Percentiles rank a stretch among this genome's conserved stretches.
These are phyloP conservation scores for Scheffersomyces insectosa DNA, from an alignment of 1,139 yeast genomes.

Conservation along the genomic window DNA sequence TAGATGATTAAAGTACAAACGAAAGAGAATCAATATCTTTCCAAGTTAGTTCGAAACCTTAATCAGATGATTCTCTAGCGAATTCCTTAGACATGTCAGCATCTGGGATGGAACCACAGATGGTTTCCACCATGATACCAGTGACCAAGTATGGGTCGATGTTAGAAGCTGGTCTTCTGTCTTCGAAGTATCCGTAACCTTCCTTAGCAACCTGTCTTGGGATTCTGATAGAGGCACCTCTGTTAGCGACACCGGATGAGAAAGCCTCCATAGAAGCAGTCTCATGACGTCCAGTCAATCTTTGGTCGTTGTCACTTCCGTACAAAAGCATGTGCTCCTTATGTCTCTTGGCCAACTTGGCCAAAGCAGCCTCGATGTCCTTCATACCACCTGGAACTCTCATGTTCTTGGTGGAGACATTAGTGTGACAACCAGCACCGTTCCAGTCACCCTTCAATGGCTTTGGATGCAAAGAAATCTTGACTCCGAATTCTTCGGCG, in stretches of 20 bases:
- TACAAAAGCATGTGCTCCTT: slow-evolving; percentile 92
- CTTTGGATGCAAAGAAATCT: slow-evolving; percentile 98
- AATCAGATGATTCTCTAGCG: slow-evolving; percentile 64
- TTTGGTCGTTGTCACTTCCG: slow-evolving; percentile 91
- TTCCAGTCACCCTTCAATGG: slow-evolving; percentile 99
- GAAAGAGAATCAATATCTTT: neutral
- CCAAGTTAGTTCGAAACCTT: slow-evolving; percentile 4
- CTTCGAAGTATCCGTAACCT: slow-evolving; percentile 98
- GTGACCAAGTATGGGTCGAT: slow-evolving; percentile 98
- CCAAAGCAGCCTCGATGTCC: slow-evolving; percentile 87
- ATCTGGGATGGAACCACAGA: slow-evolving; percentile 92
- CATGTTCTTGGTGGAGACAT: slow-evolving; percentile 90
- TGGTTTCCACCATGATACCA: slow-evolving; percentile 96
- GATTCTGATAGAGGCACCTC: slow-evolving; percentile 98
- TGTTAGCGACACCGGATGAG: slow-evolving; percentile 98
- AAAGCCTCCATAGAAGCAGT: slow-evolving; percentile 91
- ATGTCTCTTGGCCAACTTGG: slow-evolving; percentile 94
- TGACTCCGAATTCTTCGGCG: slow-evolving; percentile 98
- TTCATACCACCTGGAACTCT: slow-evolving; percentile 96
- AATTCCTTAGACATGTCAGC: slow-evolving; percentile 93
- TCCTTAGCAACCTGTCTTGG: slow-evolving; percentile 99
- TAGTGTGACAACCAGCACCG: slow-evolving; percentile 99
- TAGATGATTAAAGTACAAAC: neutral
- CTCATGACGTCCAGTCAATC: slow-evolving; percentile 98
- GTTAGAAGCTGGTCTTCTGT: slow-evolving; percentile 99